Evolutionary conservation across 2,329 filamentous ascomycete species (phyloP).

Genomic region (Pleochaeta shiraiana): DNA sequence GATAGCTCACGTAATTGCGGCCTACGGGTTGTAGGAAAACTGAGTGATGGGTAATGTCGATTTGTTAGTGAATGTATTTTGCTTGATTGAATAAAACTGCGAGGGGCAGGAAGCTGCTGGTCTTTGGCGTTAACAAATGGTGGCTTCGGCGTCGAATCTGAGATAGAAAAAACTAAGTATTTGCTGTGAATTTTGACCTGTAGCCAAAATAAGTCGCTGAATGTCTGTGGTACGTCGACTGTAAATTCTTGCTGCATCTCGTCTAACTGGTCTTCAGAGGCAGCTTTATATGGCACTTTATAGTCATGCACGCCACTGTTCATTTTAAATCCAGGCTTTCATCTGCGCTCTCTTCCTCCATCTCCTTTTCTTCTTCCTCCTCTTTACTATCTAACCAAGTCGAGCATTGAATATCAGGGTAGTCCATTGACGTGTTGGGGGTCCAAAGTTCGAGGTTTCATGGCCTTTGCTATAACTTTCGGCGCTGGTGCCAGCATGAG

Average conservation of each 20-base stretch:
- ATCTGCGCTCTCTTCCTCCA: not conserved
- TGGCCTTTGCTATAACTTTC: not conserved
- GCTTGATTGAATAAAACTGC: no score
- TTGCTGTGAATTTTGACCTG: not conserved
- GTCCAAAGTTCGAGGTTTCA: constrained; percentile 1
- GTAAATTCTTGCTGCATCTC: no score
- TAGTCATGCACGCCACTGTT: not conserved
- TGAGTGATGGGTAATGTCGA: not conserved
- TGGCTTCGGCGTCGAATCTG: not conserved
- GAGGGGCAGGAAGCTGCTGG: no score
- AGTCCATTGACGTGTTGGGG: not conserved
- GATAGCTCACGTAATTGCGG: not conserved
- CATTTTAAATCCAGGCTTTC: not conserved
- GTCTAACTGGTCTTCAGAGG: no score
- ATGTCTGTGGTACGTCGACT: not conserved
- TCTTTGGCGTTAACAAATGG: no score
- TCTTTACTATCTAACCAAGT: not conserved
- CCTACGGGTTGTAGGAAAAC: not conserved
- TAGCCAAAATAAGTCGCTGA: not conserved
- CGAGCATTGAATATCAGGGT: not conserved
- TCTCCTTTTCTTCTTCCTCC: not conserved
- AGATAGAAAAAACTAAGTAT: not conserved
- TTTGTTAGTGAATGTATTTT: not conserved
- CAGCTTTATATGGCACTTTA: no score
- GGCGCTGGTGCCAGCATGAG: not conserved